phyloP scores from a whole-genome alignment of 2,329 filamentous ascomycete species.

The Sclerotinia trifoliorum region DNA sequence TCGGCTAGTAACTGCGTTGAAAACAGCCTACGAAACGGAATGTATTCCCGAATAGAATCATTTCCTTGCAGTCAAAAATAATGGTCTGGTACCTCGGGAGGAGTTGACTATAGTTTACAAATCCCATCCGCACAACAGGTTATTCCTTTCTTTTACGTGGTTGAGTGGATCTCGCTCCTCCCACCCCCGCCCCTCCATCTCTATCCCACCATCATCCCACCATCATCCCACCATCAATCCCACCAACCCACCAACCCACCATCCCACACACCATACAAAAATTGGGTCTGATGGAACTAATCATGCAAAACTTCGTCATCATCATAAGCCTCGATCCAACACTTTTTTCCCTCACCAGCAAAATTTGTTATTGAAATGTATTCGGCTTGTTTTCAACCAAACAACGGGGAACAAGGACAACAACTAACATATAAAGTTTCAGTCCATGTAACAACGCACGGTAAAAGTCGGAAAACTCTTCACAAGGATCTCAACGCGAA shows the following conservation, averaged over 20 bases:
- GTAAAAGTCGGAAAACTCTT: background rate
- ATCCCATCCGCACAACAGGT: background rate
- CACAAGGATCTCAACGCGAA: background rate
- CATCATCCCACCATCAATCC: background rate
- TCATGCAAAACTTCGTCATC: constrained; percentile 16
- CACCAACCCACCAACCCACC: background rate
- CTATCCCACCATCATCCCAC: background rate
- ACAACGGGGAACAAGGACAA: background rate
- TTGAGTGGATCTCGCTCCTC: constrained; percentile 2
- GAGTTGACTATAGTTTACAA: background rate
- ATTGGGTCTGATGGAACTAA: background rate
- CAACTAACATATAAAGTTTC: background rate
- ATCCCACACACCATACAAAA: background rate
- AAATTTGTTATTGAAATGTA: background rate
- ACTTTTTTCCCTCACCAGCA: constrained; percentile 1
- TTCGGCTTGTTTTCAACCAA: background rate
- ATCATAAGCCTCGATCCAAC: background rate
- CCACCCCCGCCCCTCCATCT: background rate
- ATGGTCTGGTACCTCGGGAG: background rate
- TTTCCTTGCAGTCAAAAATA: background rate
- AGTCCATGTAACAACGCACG: background rate
- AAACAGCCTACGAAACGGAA: background rate
- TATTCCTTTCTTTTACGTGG: constrained; percentile 10
- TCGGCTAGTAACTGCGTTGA: background rate
- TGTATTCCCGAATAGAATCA: constrained; percentile 1